Evolutionary conservation across 768 basidiomycete genomes (phyloP).

Genomic region (Exsudoporus frostii): DNA sequence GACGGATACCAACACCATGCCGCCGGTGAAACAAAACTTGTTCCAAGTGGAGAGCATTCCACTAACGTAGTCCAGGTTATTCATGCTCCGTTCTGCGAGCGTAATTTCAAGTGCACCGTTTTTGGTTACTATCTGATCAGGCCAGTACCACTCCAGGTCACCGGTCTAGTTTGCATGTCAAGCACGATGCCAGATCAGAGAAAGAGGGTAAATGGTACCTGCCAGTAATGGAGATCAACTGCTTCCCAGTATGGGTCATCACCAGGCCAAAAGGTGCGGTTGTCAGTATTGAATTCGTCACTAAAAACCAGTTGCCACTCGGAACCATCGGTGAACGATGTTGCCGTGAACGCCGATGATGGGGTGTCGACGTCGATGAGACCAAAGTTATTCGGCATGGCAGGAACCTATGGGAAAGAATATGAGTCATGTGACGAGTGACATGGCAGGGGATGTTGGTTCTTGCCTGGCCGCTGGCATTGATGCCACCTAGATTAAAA

Average conservation of each 20-base stretch:
- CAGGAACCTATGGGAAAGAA: constrained; percentile 44
- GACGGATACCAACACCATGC: constrained; percentile 69
- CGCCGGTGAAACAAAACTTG: constrained; percentile 94
- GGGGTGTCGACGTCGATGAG: constrained; percentile 81
- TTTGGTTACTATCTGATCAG: constrained; percentile 68
- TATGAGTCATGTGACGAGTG: background rate
- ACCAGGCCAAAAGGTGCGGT: constrained; percentile 72
- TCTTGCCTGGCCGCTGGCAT: constrained; percentile 65
- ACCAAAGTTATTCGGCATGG: constrained; percentile 59
- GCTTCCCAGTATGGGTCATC: constrained; percentile 93
- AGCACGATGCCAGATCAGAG: background rate
- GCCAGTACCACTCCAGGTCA: constrained; percentile 89
- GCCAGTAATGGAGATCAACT: constrained; percentile 77
- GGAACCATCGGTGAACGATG: constrained; percentile 51
- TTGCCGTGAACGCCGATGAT: constrained; percentile 46
- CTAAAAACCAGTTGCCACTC: constrained; percentile 73
- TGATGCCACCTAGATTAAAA: constrained; percentile 76
- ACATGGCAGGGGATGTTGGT: background rate
- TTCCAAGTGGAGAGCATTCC: constrained; percentile 75
- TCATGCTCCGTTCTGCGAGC: constrained; percentile 59
- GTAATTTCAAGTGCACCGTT: constrained; percentile 76
- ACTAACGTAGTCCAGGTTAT: constrained; percentile 71
- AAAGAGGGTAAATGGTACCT: constrained; percentile 31
- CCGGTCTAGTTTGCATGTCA: constrained; percentile 43
- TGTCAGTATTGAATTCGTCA: constrained; percentile 82